Conservation (phyloP, 768 basidiomycete genomes). For the Royoungia palumana region DNA sequence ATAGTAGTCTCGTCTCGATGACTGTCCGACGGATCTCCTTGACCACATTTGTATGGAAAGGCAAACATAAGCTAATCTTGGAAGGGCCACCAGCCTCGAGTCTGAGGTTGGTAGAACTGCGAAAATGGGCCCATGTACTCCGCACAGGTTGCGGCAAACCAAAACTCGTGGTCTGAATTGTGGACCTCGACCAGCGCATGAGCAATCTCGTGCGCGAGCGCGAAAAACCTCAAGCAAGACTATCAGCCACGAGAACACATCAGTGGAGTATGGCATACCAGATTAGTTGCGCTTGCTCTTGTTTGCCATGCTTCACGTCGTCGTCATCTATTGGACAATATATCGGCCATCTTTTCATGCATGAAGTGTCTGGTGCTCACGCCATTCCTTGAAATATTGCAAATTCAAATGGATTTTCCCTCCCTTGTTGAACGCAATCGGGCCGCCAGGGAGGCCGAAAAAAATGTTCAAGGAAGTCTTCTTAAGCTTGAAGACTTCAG, state of each 20-base stretch:
- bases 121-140: conserved; percentile 43
- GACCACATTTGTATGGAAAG: too few relatives aligned
- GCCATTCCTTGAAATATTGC: conserved; percentile 78
- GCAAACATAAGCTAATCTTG: too few relatives aligned
- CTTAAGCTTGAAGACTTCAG: conserved; percentile 64
- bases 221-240: conserved; percentile 63
- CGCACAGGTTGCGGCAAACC: conserved; percentile 84
- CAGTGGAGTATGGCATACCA: conserved; percentile 45
- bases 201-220: conserved; percentile 84
- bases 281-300: conserved; percentile 65
- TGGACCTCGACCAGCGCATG: conserved; percentile 83
- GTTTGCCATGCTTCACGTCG: conserved; percentile 50
- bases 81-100: too few relatives aligned
- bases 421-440: conserved; percentile 91
- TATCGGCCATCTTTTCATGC: neutral
- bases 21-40: too few relatives aligned
- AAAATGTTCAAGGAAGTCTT: conserved; percentile 77
- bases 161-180: conserved; percentile 88
- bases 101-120: conserved; percentile 9
- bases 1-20: too few relatives aligned
- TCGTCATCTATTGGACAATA: conserved; percentile 53
- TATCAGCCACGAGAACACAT: neutral
- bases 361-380: conserved; percentile 42
- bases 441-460: conserved; percentile 68
- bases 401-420: conserved; percentile 87